These are phyloP conservation scores for Epichloe glyceriae DNA, from an alignment of 2,329 filamentous ascomycete species.

Conservation along the genomic window DNA sequence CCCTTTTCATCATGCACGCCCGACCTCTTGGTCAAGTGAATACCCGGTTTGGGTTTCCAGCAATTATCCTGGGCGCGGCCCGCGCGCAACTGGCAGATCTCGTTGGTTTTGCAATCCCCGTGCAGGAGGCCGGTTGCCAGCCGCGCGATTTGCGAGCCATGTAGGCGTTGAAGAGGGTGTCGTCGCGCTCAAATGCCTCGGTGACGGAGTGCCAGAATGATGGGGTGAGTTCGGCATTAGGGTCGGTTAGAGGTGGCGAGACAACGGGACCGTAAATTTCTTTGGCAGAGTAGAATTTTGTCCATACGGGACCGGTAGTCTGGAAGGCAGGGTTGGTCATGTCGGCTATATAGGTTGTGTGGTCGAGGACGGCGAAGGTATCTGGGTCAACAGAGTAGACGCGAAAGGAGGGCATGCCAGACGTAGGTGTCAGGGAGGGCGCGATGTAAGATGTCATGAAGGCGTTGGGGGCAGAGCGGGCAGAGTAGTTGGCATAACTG, in stretches of 20 bases:
- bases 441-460: slow-evolving; percentile 39
- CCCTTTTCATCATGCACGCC: slow-evolving; percentile 6
- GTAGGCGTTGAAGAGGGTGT: slow-evolving; percentile 32
- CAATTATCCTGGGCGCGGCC: slow-evolving; percentile 41
- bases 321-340: slow-evolving; percentile 32
- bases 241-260: slow-evolving; percentile 24
- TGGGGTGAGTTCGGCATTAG: slow-evolving; percentile 34
- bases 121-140: slow-evolving; percentile 27
- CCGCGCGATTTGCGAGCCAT: slow-evolving; percentile 34
- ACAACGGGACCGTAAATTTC: slow-evolving; percentile 36
- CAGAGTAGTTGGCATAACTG: slow-evolving; percentile 35
- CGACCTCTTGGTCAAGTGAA: slow-evolving; percentile 20
- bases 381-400: slow-evolving; percentile 45
- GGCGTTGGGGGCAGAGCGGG: slow-evolving; percentile 29
- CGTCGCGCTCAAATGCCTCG: slow-evolving; percentile 29
- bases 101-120: slow-evolving; percentile 26
- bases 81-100: slow-evolving; percentile 41
- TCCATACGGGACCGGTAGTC: slow-evolving; percentile 34
- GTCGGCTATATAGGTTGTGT: slow-evolving; percentile 40
- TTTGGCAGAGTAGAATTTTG: slow-evolving; percentile 42
- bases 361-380: slow-evolving; percentile 42
- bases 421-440: slow-evolving; percentile 41
- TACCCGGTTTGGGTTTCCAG: slow-evolving; percentile 21
- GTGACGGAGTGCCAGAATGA: slow-evolving; percentile 49
- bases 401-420: slow-evolving; percentile 42